These are phyloP conservation scores for Xerocomus brunneocitrinus DNA, from an alignment of 768 basidiomycete genomes.

Conservation along the genomic window DNA sequence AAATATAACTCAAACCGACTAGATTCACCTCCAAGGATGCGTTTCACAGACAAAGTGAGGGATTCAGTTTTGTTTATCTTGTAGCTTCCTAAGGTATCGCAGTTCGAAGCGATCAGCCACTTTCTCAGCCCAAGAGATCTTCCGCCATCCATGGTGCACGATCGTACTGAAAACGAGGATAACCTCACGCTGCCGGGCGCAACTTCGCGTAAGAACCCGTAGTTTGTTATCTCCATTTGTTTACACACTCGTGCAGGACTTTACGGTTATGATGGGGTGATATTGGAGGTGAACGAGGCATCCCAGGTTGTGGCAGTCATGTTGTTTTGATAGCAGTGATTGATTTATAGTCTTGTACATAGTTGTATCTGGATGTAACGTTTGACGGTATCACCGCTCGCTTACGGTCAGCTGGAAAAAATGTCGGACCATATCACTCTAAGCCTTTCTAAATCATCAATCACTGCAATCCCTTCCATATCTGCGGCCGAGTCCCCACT, in stretches of 20 bases:
- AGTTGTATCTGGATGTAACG: not conserved
- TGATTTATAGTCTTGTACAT: not conserved
- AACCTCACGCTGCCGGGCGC: conserved; percentile 62
- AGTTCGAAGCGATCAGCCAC: conserved; percentile 78
- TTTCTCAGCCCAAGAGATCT: conserved; percentile 72
- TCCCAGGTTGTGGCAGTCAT: conserved; percentile 74
- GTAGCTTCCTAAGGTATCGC: not conserved
- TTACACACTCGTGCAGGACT: conserved; percentile 27
- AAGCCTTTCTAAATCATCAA: conserved; percentile 61
- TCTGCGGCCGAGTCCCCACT: conserved; percentile 33
- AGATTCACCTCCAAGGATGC: conserved; percentile 75
- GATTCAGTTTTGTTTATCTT: not conserved
- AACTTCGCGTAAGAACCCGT: conserved; percentile 53
- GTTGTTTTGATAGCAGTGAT: conserved; percentile 46
- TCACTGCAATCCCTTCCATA: conserved; percentile 45
- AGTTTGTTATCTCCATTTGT: not conserved
- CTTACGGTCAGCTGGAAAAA: conserved; percentile 41
- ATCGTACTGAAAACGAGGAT: conserved; percentile 75
- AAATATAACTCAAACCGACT: not conserved
- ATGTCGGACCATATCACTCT: conserved; percentile 71
- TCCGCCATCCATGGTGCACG: conserved; percentile 75
- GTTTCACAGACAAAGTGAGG: conserved; percentile 63
- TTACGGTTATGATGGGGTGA: conserved; percentile 76
- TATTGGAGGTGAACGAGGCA: conserved; percentile 72
- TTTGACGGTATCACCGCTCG: not conserved